A percentile compares a stretch with the other conserved stretches of the same genome.
Evolutionary conservation across 1,139 yeast species (phyloP).

Genomic region (Pichia sp.): DNA sequence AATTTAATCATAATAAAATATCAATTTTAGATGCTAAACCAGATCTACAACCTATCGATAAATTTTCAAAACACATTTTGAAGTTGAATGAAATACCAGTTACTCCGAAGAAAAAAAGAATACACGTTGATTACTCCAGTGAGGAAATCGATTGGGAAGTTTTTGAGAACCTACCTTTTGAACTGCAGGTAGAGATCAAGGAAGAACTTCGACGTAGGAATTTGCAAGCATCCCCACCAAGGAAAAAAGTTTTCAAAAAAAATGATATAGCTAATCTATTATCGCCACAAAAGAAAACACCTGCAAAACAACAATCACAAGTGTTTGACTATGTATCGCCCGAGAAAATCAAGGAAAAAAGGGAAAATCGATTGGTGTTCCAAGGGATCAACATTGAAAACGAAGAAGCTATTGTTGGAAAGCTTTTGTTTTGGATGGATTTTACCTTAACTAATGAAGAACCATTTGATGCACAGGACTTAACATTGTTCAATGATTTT

Average conservation of each 20-base stretch:
- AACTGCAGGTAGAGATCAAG: conserved; percentile 43
- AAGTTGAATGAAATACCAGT: background rate
- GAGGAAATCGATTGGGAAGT: conserved; percentile 45
- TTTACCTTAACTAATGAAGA: conserved; percentile 15
- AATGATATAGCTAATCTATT: conserved; percentile 15
- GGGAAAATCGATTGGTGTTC: conserved; percentile 13
- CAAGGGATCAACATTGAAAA: conserved; percentile 20
- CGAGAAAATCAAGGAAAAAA: conserved; percentile 4
- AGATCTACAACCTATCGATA: too few species aligned
- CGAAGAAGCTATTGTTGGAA: conserved; percentile 14
- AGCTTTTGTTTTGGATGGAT: conserved; percentile 21
- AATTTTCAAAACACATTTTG: too few species aligned
- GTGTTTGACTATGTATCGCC: conserved; percentile 5
- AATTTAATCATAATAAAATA: background rate
- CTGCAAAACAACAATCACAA: background rate
- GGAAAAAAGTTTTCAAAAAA: conserved; percentile 4
- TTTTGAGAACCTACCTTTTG: conserved; percentile 46
- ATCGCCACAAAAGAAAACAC: conserved; percentile 17
- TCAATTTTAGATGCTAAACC: background rate
- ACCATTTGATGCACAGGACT: conserved; percentile 22
- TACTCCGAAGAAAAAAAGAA: background rate
- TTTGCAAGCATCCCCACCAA: conserved; percentile 19
- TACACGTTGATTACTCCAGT: too few species aligned
- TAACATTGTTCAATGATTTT: conserved; percentile 22
- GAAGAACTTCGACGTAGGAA: conserved; percentile 34